Conservation (phyloP, 768 basidiomycete species). For the Asterophora parasitica region DNA sequence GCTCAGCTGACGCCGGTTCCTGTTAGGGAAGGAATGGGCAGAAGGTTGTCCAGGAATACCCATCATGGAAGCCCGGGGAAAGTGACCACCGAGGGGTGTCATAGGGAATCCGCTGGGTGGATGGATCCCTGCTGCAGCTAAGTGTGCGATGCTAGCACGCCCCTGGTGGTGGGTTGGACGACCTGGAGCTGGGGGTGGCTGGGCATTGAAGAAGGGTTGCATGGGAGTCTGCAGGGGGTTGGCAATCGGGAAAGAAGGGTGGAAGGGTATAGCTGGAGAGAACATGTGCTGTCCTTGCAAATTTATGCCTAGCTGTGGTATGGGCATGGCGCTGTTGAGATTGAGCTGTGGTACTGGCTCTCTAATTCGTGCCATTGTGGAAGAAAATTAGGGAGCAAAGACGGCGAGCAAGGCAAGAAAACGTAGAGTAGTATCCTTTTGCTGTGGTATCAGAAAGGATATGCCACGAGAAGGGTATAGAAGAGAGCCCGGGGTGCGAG, state of each 20-base stretch:
- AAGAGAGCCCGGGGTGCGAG: constrained; percentile 3
- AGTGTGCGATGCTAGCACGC: constrained; percentile 57
- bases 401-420: constrained; percentile 1
- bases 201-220: constrained; percentile 56
- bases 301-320: constrained; percentile 46
- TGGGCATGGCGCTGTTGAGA: constrained; percentile 47
- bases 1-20: constrained; percentile 67
- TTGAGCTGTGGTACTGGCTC: constrained; percentile 54
- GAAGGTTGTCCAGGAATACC: constrained; percentile 27
- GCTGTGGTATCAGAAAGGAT: not conserved
- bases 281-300: constrained; percentile 45
- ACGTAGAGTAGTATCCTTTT: not conserved
- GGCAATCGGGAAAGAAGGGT: constrained; percentile 46
- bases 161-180: constrained; percentile 54
- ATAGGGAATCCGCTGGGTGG: constrained; percentile 52
- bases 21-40: constrained; percentile 48
- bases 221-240: constrained; percentile 66
- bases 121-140: constrained; percentile 55
- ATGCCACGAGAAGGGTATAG: constrained; percentile 8
- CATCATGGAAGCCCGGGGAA: constrained; percentile 49
- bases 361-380: constrained; percentile 37
- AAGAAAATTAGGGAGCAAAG: constrained; percentile 4
- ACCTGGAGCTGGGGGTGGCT: constrained; percentile 44
- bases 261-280: constrained; percentile 60
- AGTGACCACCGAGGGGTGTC: constrained; percentile 56